These are phyloP conservation scores for Microbotryum silenes-acaulis DNA, from an alignment of 1,284 basidiomycete genomes.

Conservation along the genomic window DNA sequence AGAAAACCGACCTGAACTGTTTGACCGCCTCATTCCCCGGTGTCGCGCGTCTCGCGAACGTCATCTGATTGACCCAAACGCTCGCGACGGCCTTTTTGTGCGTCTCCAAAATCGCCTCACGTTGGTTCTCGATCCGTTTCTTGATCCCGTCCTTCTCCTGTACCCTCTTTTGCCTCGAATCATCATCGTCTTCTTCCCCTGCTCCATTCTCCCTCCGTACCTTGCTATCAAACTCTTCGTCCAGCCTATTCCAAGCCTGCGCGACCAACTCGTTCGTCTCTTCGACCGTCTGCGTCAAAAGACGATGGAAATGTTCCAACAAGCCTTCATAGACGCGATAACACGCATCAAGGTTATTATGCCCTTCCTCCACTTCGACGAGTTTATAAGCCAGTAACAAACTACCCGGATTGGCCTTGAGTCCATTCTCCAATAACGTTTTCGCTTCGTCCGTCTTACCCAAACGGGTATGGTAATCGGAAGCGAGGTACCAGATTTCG, in stretches of 20 bases:
- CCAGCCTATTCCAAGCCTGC: conserved; percentile 34
- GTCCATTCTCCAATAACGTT: conserved; percentile 70
- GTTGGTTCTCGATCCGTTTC: conserved; percentile 36
- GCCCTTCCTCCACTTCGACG: conserved; percentile 69
- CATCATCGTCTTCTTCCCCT: conserved; percentile 33
- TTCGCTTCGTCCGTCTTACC: conserved; percentile 74
- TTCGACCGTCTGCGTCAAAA: conserved; percentile 57
- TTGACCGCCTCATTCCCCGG: conserved; percentile 52
- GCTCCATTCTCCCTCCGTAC: conserved; percentile 39
- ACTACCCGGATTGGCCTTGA: conserved; percentile 78
- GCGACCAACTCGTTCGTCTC: conserved; percentile 45
- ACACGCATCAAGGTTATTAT: conserved; percentile 36
- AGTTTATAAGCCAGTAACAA: conserved; percentile 83
- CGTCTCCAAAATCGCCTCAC: conserved; percentile 46
- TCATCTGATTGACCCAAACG: conserved; percentile 78
- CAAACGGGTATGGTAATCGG: conserved; percentile 64
- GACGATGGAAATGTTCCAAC: conserved; percentile 57
- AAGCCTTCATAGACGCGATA: conserved; percentile 53
- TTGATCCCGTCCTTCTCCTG: conserved; percentile 42
- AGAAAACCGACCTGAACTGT: conserved; percentile 69
- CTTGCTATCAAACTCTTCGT: conserved; percentile 23
- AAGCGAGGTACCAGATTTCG: conserved; percentile 85
- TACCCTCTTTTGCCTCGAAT: conserved; percentile 46
- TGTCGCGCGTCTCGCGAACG: conserved; percentile 67
- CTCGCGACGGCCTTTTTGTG: conserved; percentile 47